Conservation (phyloP, 2,329 filamentous ascomycete genomes). For the Talaromyces sp. region DNA sequence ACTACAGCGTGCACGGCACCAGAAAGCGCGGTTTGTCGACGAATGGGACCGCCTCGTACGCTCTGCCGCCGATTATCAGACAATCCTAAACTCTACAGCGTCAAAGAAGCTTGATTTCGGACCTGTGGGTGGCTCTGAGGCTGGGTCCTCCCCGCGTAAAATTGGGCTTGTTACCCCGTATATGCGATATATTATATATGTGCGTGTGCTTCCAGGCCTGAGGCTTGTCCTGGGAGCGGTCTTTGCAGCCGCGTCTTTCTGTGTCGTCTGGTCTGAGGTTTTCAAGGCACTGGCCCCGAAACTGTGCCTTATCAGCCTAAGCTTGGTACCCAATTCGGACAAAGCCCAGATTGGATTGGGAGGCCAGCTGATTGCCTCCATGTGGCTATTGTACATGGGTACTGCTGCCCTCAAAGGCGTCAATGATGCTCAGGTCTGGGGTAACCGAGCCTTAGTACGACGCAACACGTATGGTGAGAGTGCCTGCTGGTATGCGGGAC, state of each 20-base stretch:
- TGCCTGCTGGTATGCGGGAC: constrained; percentile 92
- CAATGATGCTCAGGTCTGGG: constrained; percentile 95
- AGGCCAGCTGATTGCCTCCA: constrained; percentile 76
- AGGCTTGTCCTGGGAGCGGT: constrained; percentile 64
- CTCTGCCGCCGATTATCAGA: constrained; percentile 70
- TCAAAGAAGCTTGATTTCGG: constrained; percentile 79
- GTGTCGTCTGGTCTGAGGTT: constrained; percentile 90
- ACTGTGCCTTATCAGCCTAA: constrained; percentile 65
- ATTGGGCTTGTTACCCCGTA: constrained; percentile 70
- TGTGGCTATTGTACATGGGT: constrained; percentile 97
- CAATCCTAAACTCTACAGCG: constrained; percentile 76
- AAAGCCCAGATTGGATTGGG: constrained; percentile 76
- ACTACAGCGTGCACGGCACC: constrained; percentile 76
- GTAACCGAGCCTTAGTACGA: constrained; percentile 82
- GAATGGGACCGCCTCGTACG: constrained; percentile 81
- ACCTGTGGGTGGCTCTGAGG: constrained; percentile 47
- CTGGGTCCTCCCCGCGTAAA: constrained; percentile 52
- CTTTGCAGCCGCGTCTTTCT: constrained; percentile 70
- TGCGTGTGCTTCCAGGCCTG: constrained; percentile 66
- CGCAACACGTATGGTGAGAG: constrained; percentile 90
- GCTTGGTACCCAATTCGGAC: constrained; percentile 64
- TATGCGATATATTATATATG: constrained; percentile 74
- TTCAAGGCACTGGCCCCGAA: constrained; percentile 76
- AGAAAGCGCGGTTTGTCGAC: constrained; percentile 74
- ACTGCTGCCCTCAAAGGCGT: constrained; percentile 81